phyloP scores from a whole-genome alignment of 164 flowering plant genomes.

The Annona squamosa region DNA sequence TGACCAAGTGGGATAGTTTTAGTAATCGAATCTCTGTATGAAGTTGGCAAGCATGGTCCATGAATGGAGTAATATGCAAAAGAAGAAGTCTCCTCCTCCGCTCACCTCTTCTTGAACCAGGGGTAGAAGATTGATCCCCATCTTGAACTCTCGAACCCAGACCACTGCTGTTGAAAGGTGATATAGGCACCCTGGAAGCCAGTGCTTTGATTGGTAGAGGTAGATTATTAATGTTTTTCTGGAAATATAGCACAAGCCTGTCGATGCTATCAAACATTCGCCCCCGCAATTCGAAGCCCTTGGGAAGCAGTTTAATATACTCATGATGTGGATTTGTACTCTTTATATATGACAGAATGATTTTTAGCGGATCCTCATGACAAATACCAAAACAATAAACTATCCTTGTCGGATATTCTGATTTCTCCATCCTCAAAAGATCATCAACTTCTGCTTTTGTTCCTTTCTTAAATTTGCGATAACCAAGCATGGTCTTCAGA shows the following conservation, averaged over 20 bases:
- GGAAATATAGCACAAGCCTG: slow-evolving; percentile 84
- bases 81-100: not conserved
- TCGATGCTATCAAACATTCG: slow-evolving; percentile 83
- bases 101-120: slow-evolving; percentile 64
- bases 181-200: slow-evolving; percentile 95
- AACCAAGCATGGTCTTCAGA: slow-evolving; percentile 75
- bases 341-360: slow-evolving; percentile 76
- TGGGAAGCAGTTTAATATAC: slow-evolving; percentile 79
- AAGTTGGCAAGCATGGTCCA: not conserved
- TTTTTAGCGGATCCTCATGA: slow-evolving; percentile 95
- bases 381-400: slow-evolving; percentile 89
- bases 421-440: slow-evolving; percentile 60
- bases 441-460: slow-evolving; percentile 90
- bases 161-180: slow-evolving; percentile 29
- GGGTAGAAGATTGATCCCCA: slow-evolving; percentile 56
- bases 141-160: slow-evolving; percentile 61
- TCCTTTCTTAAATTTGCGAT: slow-evolving; percentile 82
- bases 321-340: slow-evolving; percentile 91
- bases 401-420: slow-evolving; percentile 73
- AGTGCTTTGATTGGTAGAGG: slow-evolving; percentile 69
- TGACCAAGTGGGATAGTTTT: too few species aligned
- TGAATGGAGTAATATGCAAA: not conserved
- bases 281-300: slow-evolving; percentile 83
- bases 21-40: too few species aligned
- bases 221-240: slow-evolving; percentile 82